Evolutionary conservation across 352 stramenopile species (phyloP).

Genomic region (Stephanocyclus meneghinianus): DNA sequence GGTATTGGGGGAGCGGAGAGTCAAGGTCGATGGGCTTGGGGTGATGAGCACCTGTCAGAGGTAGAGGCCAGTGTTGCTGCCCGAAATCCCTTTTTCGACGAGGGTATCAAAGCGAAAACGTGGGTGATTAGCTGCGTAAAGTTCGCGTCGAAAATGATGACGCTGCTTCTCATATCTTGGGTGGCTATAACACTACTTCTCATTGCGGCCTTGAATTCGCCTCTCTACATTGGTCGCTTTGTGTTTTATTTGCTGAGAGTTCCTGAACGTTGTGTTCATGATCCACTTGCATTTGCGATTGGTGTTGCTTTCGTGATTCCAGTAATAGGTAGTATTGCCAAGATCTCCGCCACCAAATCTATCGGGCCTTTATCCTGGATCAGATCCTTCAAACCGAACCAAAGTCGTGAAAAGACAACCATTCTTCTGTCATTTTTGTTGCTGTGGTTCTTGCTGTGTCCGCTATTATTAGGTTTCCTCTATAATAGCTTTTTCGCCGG

Average conservation of each 20-base stretch:
- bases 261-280: slow-evolving; percentile 61
- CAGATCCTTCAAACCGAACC: slow-evolving; percentile 43
- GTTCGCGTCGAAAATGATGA: slow-evolving; percentile 51
- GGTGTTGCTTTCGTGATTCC: slow-evolving; percentile 60
- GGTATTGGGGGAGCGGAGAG: slow-evolving; percentile 68
- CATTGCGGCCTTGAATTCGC: slow-evolving; percentile 46
- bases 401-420: slow-evolving; percentile 44
- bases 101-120: slow-evolving; percentile 15
- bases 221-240: slow-evolving; percentile 58
- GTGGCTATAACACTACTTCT: slow-evolving; percentile 54
- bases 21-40: slow-evolving; percentile 78
- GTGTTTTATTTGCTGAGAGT: slow-evolving; percentile 62
- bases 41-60: slow-evolving; percentile 65
- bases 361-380: slow-evolving; percentile 20
- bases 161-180: slow-evolving; percentile 70
- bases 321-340: slow-evolving; percentile 26
- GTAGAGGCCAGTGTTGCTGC: slow-evolving; percentile 72
- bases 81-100: slow-evolving; percentile 59
- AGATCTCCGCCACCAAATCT: slow-evolving; percentile 17
- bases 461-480: slow-evolving; percentile 57
- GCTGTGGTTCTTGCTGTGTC: slow-evolving; percentile 63
- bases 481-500: slow-evolving; percentile 61
- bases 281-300: slow-evolving; percentile 72
- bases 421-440: slow-evolving; percentile 41
- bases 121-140: slow-evolving; percentile 12